Base-by-base conservation (phyloP, 257 asterid species). In the Anisodus acutangulus region DNA sequence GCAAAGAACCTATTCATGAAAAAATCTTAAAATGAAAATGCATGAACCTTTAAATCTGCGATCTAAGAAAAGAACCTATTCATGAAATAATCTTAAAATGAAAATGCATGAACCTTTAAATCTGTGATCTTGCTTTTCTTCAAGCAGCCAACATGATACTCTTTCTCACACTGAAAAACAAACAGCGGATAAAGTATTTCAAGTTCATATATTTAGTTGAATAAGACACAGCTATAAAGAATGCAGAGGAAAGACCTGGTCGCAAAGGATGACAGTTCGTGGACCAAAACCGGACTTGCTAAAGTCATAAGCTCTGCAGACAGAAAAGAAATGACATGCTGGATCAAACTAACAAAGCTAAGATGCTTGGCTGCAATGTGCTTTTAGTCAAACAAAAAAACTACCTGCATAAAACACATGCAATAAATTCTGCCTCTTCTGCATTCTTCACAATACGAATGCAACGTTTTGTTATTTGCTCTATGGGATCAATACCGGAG, bases 261-360 rank as follows among this genome's bases (percentile, higher is more conserved):
- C 97, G 84, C 99, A 97, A 53, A 95, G 90, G 88, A 97, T 93
- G 86, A 97, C 99, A 49, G 99, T 97, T 62, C 98, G 98, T 64
- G 99, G 99, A 83, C 99, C 99, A 93, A 97, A 97, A 84, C 99
- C 99, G 83, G 98, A 88, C 88, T 94, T 93, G 90, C 99, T 97
- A 80, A 91, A 97, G 90, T 97, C 99, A 64, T 93, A 92, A 84
- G 96, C 99, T 88, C 99, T 97, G 97, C 86, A 85, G 62, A 59
- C 63, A 70, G 43, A 43, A 31, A 43, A 35, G 59, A 67, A 12
- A 70, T 4, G 59, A 58, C 80, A 78, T 22, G 41, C 51, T n/a
- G 76, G 41, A 57, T 41, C 26, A 69, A 26, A 41, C 57, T 26
- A 13, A 60, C 54, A 70, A 80, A 80, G n/a, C 71, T 54, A 60